Evolutionary conservation across 164 flowering plant species (phyloP).

Genomic region (Tinospora cordifolia): DNA sequence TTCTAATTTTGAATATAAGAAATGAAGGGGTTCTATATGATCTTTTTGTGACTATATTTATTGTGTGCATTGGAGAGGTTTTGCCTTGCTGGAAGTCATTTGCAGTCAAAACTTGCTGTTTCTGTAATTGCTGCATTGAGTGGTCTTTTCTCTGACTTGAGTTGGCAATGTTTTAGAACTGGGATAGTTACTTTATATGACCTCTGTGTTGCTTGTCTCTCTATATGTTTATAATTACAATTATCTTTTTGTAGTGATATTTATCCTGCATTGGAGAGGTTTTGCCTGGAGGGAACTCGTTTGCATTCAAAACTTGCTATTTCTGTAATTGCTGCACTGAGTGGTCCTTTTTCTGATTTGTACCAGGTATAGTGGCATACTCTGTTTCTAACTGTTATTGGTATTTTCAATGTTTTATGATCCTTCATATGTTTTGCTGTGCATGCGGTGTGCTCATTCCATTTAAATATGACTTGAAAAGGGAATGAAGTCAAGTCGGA

Average conservation of each 20-base stretch:
- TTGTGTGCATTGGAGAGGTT: too few species aligned
- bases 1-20: too few species aligned
- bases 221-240: not conserved
- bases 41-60: too few species aligned
- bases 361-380: slow-evolving; percentile 42
- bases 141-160: not conserved
- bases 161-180: not conserved
- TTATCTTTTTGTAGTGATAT: slow-evolving; percentile 36
- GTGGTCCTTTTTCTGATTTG: slow-evolving; percentile 35
- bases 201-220: not conserved
- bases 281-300: slow-evolving; percentile 81
- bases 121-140: too few species aligned
- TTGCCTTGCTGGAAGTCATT: too few species aligned
- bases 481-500: not conserved
- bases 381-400: not conserved
- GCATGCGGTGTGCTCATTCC: not conserved
- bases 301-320: slow-evolving; percentile 72
- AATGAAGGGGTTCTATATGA: too few species aligned
- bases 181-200: not conserved
- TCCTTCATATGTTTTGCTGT: not conserved
- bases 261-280: slow-evolving; percentile 50
- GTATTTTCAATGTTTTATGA: not conserved
- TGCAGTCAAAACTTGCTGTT: too few species aligned
- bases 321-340: slow-evolving; percentile 59
- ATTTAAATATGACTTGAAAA: not conserved